phyloP scores from a whole-genome alignment of 192 early-diverging fungal genomes.

The Powellomyces hirtus region DNA sequence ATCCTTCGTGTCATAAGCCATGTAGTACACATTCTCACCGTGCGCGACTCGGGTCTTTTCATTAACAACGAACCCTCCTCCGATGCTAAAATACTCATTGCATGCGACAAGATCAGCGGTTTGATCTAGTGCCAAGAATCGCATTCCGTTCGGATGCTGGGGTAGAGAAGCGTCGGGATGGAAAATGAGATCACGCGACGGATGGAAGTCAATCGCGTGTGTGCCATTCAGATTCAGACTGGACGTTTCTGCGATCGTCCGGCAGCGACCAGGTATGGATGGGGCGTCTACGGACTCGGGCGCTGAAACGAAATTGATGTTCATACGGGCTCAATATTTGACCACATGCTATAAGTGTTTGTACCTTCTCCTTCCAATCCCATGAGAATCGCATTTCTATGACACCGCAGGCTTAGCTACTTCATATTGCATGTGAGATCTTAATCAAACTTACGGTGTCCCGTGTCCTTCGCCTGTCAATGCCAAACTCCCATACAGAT shows the following conservation, averaged over 20 bases:
- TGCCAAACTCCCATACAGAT: slow-evolving; percentile 91
- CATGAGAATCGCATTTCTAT: slow-evolving; percentile 49
- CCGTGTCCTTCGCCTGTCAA: slow-evolving; percentile 94
- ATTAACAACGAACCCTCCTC: slow-evolving; percentile 94
- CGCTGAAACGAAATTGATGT: too few species aligned
- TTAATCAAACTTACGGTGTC: slow-evolving; percentile 78
- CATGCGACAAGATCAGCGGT: slow-evolving; percentile 81
- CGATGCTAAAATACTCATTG: slow-evolving; percentile 95
- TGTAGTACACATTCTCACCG: slow-evolving; percentile 68
- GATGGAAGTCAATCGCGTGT: slow-evolving; percentile 79
- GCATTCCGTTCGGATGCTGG: slow-evolving; percentile 95
- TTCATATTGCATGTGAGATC: background rate
- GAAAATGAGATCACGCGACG: slow-evolving; percentile 81
- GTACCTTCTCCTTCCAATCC: slow-evolving; percentile 84
- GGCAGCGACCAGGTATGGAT: slow-evolving; percentile 70
- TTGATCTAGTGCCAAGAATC: slow-evolving; percentile 82
- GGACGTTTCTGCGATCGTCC: slow-evolving; percentile 72
- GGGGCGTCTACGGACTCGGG: slow-evolving; percentile 71
- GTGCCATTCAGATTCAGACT: slow-evolving; percentile 70
- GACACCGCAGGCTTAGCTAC: too few species aligned
- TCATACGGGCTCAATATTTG: too few species aligned
- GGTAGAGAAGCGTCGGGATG: slow-evolving; percentile 84
- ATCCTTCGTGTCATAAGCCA: slow-evolving; percentile 33
- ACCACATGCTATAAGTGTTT: too few species aligned
- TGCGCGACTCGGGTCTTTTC: slow-evolving; percentile 79